Base-by-base conservation (phyloP, 2,329 filamentous ascomycete species). In the Thelonectria olida region DNA sequence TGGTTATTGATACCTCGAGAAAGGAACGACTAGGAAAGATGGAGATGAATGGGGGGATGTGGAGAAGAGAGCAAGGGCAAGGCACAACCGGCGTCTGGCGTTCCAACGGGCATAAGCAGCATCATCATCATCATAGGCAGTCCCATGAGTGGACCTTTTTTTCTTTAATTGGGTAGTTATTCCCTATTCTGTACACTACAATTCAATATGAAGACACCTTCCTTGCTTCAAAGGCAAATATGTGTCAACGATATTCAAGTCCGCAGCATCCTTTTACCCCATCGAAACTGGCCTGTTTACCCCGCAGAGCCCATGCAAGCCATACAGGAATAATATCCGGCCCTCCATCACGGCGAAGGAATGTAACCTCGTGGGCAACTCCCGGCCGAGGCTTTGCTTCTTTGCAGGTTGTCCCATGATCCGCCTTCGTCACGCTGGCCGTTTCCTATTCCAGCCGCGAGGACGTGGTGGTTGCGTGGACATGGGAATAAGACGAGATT, bases 151-250 rank as follows among this genome's bases (percentile, higher is more conserved):
- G 34, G 23, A 10, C 20, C 31, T 25, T 49, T 13, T 42, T 23
- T 23, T 49, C 19, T 38, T 34, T 49, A 8, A 22, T 39, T 20
- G 52, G 48, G 45, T 58, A 47, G 54, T 50, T 51, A 56, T 56
- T 55, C 53, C 55, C 54, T 59, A 42, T 57, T 59, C 65, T 70
- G 63, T 65, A 68, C 63, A 60, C 31, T 68, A 44, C 45, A 47
- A 51, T 23, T 42, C 28, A 58, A 51, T 22, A 56, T 63, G 53
- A 25, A 44, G 54, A 44, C n/a, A 44, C 45, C 20, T 59, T 50
- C 34, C 44, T 41, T 60, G 28, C 12, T 31, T 53, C 27, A n/a
- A 34, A 44, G 47, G 10, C 10, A 49, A 34, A 25, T 41, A 62
- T 67, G 62, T 64, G 50, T 64, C 52, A 67, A 39, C 53, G 47